These are phyloP conservation scores for Erodium maritimum DNA, from an alignment of 345 rosid species.

Conservation along the genomic window DNA sequence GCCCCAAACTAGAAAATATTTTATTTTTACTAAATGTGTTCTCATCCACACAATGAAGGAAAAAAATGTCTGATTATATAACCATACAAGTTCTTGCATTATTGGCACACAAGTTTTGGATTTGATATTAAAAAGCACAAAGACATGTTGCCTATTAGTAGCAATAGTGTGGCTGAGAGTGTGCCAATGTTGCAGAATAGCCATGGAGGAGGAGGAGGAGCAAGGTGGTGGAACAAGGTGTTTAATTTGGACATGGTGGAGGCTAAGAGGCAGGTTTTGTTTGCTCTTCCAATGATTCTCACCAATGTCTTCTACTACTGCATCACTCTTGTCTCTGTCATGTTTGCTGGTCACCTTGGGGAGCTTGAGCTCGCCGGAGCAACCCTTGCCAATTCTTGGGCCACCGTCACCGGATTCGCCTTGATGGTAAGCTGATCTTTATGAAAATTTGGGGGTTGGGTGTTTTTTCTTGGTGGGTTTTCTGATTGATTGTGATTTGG, in stretches of 20 bases:
- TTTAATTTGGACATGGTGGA: not conserved
- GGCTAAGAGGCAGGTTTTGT: not conserved
- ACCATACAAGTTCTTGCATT: too few relatives aligned
- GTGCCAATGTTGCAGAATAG: not conserved
- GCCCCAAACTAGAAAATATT: too few relatives aligned
- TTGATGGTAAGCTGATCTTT: not conserved
- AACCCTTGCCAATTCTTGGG: not conserved
- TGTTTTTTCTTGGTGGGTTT: too few relatives aligned
- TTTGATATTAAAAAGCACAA: too few relatives aligned
- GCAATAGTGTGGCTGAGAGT: not conserved
- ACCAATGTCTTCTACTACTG: not conserved
- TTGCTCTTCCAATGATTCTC: not conserved
- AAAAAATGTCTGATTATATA: too few relatives aligned
- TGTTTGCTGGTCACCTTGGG: not conserved
- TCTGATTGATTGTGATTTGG: not conserved
- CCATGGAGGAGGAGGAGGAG: not conserved
- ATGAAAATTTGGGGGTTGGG: too few relatives aligned
- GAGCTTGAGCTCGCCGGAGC: not conserved
- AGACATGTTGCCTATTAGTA: too few relatives aligned
- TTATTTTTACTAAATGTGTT: too few relatives aligned
- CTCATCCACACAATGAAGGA: too few relatives aligned
- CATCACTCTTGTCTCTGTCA: not conserved
- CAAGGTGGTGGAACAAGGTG: not conserved
- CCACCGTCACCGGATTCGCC: not conserved
- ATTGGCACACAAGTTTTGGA: too few relatives aligned